phyloP scores from a whole-genome alignment of 441 rosid genomes.

The Populus hybrid region DNA sequence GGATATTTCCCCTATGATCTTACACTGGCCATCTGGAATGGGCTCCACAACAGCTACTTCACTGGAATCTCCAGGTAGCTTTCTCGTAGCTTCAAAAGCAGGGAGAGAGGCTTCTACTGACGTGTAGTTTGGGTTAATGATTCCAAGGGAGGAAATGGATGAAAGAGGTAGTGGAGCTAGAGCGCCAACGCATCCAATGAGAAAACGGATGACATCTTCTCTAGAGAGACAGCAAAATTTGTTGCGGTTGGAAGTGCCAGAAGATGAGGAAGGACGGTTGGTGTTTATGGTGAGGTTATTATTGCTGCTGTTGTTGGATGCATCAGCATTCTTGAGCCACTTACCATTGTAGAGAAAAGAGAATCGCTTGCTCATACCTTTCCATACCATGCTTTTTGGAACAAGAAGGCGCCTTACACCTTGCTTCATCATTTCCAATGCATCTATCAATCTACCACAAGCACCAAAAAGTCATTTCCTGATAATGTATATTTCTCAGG shows the following conservation, averaged over 20 bases:
- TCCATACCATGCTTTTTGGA: slow-evolving; percentile 66
- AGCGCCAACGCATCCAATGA: slow-evolving; percentile 97
- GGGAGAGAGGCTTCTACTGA: slow-evolving; percentile 64
- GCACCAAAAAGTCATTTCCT: neutral
- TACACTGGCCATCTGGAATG: slow-evolving; percentile 45
- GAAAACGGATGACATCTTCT: slow-evolving; percentile 86
- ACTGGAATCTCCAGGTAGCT: slow-evolving; percentile 59
- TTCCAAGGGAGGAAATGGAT: slow-evolving; percentile 65
- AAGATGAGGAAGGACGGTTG: slow-evolving; percentile 59
- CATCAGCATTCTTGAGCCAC: slow-evolving; percentile 82
- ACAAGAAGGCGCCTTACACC: slow-evolving; percentile 88
- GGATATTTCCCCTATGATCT: slow-evolving; percentile 87
- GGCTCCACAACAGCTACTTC: slow-evolving; percentile 78
- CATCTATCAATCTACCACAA: slow-evolving; percentile 75
- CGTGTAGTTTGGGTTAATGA: slow-evolving; percentile 55
- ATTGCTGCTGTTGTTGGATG: slow-evolving; percentile 42
- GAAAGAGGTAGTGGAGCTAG: slow-evolving; percentile 90
- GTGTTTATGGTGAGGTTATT: slow-evolving; percentile 30
- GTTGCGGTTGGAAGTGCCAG: slow-evolving; percentile 40
- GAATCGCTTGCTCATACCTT: slow-evolving; percentile 95
- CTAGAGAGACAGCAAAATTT: slow-evolving; percentile 93
- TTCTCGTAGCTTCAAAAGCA: slow-evolving; percentile 51
- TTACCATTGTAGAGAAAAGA: slow-evolving; percentile 80
- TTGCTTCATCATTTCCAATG: slow-evolving; percentile 97
- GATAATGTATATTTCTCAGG: neutral